Conservation (phyloP, 495 filamentous ascomycete genomes). For the Annulohypoxylon nitens region DNA sequence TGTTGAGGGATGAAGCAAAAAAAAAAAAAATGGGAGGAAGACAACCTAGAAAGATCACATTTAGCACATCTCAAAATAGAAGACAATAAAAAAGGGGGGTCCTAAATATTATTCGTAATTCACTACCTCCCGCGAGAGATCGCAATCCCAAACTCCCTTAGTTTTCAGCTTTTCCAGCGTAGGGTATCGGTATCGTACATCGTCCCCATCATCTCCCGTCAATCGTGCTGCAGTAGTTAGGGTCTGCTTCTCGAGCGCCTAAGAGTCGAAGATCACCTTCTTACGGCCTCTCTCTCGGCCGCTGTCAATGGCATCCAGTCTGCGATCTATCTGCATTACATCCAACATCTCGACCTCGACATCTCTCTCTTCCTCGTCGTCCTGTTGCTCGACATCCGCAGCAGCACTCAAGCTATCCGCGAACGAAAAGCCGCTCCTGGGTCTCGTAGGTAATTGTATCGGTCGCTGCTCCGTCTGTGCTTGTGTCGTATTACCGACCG, state of each 20-base stretch:
- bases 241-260: neutral
- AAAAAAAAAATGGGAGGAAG: neutral
- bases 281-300: conserved; percentile 59
- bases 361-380: conserved; percentile 60
- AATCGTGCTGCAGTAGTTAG: neutral
- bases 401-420: conserved; percentile 59
- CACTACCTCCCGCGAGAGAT: conserved; percentile 10
- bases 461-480: conserved; percentile 26
- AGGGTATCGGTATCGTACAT: conserved; percentile 62
- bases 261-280: conserved; percentile 62
- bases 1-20: neutral
- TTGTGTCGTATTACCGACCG: conserved; percentile 23
- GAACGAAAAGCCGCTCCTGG: conserved; percentile 56
- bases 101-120: conserved; percentile 37
- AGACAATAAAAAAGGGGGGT: conserved; percentile 13
- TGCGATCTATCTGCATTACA: conserved; percentile 68
- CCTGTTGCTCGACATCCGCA: conserved; percentile 59
- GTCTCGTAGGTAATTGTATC: conserved; percentile 33
- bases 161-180: conserved; percentile 39
- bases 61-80: conserved; percentile 3
- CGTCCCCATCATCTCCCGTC: conserved; percentile 6
- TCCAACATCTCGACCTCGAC: conserved; percentile 67
- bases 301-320: conserved; percentile 62
- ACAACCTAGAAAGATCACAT: neutral
- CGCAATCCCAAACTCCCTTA: conserved; percentile 28